phyloP scores from a whole-genome alignment of 495 filamentous ascomycete genomes.

The Aspergillus diversus region DNA sequence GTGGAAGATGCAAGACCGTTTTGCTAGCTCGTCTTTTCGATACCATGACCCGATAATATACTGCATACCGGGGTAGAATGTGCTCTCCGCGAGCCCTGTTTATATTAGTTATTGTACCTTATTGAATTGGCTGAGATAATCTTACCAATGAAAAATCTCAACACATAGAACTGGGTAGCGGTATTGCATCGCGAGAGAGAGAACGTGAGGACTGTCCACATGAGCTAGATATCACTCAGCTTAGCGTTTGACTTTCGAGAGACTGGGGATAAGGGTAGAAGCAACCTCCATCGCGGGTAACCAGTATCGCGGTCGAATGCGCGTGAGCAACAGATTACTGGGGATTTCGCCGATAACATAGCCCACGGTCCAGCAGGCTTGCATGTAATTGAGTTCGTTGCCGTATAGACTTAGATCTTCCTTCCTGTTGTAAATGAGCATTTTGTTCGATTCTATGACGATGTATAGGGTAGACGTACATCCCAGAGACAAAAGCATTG shows the following conservation, averaged over 20 bases:
- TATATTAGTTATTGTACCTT: not conserved
- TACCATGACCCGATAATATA: constrained; percentile 55
- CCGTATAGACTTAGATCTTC: constrained; percentile 61
- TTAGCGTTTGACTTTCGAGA: not conserved
- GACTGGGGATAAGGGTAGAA: no score
- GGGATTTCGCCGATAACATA: constrained; percentile 67
- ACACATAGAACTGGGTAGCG: constrained; percentile 55
- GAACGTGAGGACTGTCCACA: constrained; percentile 60
- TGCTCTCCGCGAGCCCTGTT: constrained; percentile 48
- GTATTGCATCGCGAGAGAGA: constrained; percentile 50
- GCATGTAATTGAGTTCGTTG: constrained; percentile 56
- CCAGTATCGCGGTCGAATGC: constrained; percentile 59
- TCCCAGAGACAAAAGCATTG: constrained; percentile 56
- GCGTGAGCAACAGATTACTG: constrained; percentile 60
- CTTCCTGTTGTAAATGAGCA: constrained; percentile 50
- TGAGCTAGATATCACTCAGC: constrained; percentile 37
- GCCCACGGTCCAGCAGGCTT: constrained; percentile 66
- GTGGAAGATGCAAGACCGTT: constrained; percentile 67
- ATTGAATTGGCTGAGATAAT: constrained; percentile 20
- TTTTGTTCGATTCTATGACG: not conserved
- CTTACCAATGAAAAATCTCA: constrained; percentile 62
- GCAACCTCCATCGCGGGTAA: constrained; percentile 54
- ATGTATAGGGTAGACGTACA: constrained; percentile 29
- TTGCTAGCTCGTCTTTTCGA: constrained; percentile 57
- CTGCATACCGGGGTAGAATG: constrained; percentile 52